phyloP scores from a whole-genome alignment of 1,284 basidiomycete species.

The Entoloma clypeatum region DNA sequence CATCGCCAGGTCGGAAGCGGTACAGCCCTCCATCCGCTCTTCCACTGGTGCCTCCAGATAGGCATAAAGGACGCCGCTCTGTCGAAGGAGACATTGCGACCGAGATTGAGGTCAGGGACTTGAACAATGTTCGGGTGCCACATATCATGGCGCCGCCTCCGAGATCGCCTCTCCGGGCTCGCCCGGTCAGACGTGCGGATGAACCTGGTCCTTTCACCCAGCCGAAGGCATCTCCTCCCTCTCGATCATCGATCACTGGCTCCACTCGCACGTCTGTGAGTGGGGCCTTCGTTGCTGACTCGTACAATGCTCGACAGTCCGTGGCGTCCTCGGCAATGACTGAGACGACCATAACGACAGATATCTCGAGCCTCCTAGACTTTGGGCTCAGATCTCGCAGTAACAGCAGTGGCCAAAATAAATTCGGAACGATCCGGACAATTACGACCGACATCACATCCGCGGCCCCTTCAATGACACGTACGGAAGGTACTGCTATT shows the following conservation, averaged over 20 bases:
- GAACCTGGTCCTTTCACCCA: constrained; percentile 31
- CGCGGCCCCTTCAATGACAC: constrained; percentile 57
- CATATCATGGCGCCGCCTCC: constrained; percentile 43
- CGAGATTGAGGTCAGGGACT: constrained; percentile 10
- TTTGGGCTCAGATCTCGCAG: constrained; percentile 36
- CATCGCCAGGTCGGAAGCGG: constrained; percentile 38
- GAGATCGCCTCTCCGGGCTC: constrained; percentile 49
- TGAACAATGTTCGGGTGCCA: constrained; percentile 23
- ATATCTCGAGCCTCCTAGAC: constrained; percentile 64
- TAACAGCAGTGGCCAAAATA: constrained; percentile 44
- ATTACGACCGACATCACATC: constrained; percentile 75
- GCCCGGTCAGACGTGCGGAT: constrained; percentile 28
- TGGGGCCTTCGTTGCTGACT: constrained; percentile 30
- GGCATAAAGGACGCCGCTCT: too few relatives aligned
- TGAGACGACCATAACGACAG: constrained; percentile 52
- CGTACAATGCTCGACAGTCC: constrained; percentile 38
- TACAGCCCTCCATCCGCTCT: constrained; percentile 53
- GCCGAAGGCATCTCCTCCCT: constrained; percentile 29
- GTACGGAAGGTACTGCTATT: constrained; percentile 56
- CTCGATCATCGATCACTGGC: constrained; percentile 20
- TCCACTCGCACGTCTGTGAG: constrained; percentile 28
- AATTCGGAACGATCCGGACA: constrained; percentile 75
- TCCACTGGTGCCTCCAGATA: constrained; percentile 52
- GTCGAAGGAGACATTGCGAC: constrained; percentile 9
- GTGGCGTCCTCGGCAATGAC: constrained; percentile 44